A percentile compares a stretch with the other conserved stretches of the same genome.
These are phyloP conservation scores for Phytophthora vignae DNA, from an alignment of 352 stramenopile species.

Conservation along the genomic window DNA sequence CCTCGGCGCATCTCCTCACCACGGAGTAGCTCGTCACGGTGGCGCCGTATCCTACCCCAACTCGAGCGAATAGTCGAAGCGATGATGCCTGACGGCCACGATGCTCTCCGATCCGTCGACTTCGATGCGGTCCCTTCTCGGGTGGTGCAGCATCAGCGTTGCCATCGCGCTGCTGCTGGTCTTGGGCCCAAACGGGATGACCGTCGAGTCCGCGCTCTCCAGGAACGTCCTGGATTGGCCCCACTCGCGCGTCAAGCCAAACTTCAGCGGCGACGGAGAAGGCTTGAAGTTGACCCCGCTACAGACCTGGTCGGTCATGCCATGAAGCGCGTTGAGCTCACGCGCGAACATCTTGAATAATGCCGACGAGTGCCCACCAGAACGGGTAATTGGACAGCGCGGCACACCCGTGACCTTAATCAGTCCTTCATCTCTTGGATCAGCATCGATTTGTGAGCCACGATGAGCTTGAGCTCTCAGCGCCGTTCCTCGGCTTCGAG, in stretches of 20 bases:
- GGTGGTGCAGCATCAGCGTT: not conserved
- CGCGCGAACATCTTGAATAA: constrained; percentile 19
- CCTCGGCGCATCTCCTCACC: constrained; percentile 45
- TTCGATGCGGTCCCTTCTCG: not conserved
- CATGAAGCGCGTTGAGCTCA: constrained; percentile 25
- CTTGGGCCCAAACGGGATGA: constrained; percentile 11
- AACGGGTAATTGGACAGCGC: not conserved
- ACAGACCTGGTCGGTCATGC: constrained; percentile 17
- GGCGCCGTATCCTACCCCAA: not conserved
- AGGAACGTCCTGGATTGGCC: constrained; percentile 1
- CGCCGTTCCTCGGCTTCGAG: constrained; percentile 15
- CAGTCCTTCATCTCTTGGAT: constrained; percentile 15
- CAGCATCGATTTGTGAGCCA: constrained; percentile 3
- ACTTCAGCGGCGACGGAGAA: not conserved
- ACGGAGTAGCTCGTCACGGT: constrained; percentile 19
- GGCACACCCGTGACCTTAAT: not conserved
- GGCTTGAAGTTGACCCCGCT: not conserved
- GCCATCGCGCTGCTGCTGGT: not conserved
- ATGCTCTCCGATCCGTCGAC: constrained; percentile 3
- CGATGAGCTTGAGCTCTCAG: constrained; percentile 1
- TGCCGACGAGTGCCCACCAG: not conserved
- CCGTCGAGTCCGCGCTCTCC: constrained; percentile 8
- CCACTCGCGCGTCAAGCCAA: not conserved
- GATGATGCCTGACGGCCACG: not conserved
- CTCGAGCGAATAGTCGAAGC: not conserved